Evolutionary conservation across 2,329 filamentous ascomycete genomes (phyloP).

Genomic region (Xylariaceae sp.): DNA sequence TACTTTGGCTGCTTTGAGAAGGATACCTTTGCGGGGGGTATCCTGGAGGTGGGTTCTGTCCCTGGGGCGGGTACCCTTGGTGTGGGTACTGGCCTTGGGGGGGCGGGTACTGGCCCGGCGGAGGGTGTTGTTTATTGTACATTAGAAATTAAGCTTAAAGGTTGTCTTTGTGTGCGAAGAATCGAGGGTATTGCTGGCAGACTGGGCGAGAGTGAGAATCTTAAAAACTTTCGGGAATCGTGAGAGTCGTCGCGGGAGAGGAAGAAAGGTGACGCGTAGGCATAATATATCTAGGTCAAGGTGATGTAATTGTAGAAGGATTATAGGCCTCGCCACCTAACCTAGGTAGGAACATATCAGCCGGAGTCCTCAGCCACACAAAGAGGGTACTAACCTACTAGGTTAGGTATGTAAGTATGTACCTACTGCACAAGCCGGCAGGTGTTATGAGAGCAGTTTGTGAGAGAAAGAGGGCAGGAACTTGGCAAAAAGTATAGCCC

Average conservation of each 20-base stretch:
- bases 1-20: slow-evolving; percentile 18
- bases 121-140: slow-evolving; percentile 25
- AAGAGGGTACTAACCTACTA: too few species aligned
- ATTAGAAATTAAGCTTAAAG: slow-evolving; percentile 4
- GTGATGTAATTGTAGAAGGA: neutral
- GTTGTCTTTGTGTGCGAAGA: neutral
- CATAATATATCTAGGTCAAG: neutral
- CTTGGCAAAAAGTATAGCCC: neutral
- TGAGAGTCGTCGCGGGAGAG: neutral
- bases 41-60: slow-evolving; percentile 22
- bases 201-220: neutral
- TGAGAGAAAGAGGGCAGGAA: too few species aligned
- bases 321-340: slow-evolving; percentile 9
- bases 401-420: too few species aligned
- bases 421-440: too few species aligned
- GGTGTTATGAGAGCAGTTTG: neutral
- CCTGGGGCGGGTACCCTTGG: slow-evolving; percentile 16
- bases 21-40: slow-evolving; percentile 27
- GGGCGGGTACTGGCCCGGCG: slow-evolving; percentile 21
- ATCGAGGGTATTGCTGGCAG: neutral
- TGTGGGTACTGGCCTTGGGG: slow-evolving; percentile 28
- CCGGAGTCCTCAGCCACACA: too few species aligned
- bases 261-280: neutral
- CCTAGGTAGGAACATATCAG: neutral
- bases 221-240: neutral